Percentiles rank a stretch among this genome's conserved stretches.
These are phyloP conservation scores for Scolecobasidium constrictum DNA, from an alignment of 2,329 filamentous ascomycete species.

Conservation along the genomic window DNA sequence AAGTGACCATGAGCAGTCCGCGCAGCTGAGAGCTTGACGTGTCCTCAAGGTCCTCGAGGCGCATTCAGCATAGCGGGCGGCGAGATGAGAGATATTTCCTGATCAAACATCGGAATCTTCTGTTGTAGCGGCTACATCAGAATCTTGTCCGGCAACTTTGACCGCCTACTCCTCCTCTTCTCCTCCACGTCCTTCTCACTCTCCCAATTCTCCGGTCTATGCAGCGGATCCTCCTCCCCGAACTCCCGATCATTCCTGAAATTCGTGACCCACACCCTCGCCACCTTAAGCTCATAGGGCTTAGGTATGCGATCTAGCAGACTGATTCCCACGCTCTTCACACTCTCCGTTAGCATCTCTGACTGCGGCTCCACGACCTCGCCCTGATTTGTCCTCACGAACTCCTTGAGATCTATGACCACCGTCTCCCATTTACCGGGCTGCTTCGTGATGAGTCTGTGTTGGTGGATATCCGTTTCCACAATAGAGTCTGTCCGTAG, in stretches of 20 bases:
- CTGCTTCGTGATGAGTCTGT: constrained; percentile 68
- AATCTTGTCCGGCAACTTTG: constrained; percentile 6
- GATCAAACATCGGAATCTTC: no score
- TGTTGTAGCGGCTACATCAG: constrained; percentile 9
- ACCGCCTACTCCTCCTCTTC: constrained; percentile 4
- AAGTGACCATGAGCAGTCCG: no score
- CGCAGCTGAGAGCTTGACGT: no score
- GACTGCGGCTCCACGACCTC: constrained; percentile 87
- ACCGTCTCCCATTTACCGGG: constrained; percentile 91
- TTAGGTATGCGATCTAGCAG: constrained; percentile 83
- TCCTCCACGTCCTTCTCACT: constrained; percentile 13
- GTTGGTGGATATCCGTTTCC: constrained; percentile 91
- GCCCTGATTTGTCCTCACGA: constrained; percentile 90
- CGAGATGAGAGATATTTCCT: no score
- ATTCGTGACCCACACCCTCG: constrained; percentile 87
- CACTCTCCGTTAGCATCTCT: constrained; percentile 76
- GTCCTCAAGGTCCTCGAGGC: no score
- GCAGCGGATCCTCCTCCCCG: not conserved
- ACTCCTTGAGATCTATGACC: constrained; percentile 81
- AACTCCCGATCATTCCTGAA: constrained; percentile 12
- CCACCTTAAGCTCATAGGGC: constrained; percentile 76
- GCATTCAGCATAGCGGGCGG: no score
- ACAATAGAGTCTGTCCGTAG: constrained; percentile 90
- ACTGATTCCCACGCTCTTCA: constrained; percentile 76
- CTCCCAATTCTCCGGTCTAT: constrained; percentile 21